phyloP scores from a whole-genome alignment of 1,284 basidiomycete species.

The Pyrrhoderma lamaoense region DNA sequence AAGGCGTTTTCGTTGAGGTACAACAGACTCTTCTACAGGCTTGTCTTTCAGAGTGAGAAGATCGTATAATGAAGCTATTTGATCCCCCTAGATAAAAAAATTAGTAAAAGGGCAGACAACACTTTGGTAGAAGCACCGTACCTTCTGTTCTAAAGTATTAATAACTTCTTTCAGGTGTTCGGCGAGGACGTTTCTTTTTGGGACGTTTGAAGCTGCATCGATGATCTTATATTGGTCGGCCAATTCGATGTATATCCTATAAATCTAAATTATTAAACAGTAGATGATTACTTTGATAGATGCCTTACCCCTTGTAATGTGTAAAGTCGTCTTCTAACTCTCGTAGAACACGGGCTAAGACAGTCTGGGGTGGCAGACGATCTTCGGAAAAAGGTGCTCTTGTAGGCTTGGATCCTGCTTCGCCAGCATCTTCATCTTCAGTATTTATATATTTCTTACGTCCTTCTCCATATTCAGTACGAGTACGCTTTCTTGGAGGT shows the following conservation, averaged over 20 bases:
- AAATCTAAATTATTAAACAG: conserved; percentile 14
- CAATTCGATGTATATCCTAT: conserved; percentile 78
- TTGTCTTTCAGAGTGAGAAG: conserved; percentile 70
- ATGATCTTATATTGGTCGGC: conserved; percentile 86
- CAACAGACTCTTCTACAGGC: conserved; percentile 32
- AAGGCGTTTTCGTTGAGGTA: conserved; percentile 23
- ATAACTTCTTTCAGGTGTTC: conserved; percentile 85
- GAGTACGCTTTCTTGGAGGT: conserved; percentile 18
- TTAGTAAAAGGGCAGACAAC: background rate
- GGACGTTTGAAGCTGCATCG: conserved; percentile 73
- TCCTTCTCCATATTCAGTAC: conserved; percentile 13
- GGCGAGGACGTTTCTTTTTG: conserved; percentile 74
- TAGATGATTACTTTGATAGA: conserved; percentile 9
- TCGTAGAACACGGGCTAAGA: conserved; percentile 67
- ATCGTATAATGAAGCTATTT: conserved; percentile 80
- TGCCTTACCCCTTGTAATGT: conserved; percentile 76
- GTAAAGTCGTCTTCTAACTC: conserved; percentile 88
- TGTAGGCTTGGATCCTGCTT: conserved; percentile 27
- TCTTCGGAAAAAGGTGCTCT: conserved; percentile 26
- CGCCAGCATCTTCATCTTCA: conserved; percentile 37
- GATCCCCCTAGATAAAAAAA: conserved; percentile 60
- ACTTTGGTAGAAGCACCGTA: conserved; percentile 25
- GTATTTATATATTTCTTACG: conserved; percentile 14
- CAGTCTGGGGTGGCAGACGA: conserved; percentile 71
- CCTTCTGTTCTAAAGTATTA: conserved; percentile 83